These are phyloP conservation scores for Phoma sp. DNA, from an alignment of 2,329 filamentous ascomycete genomes.

Conservation along the genomic window DNA sequence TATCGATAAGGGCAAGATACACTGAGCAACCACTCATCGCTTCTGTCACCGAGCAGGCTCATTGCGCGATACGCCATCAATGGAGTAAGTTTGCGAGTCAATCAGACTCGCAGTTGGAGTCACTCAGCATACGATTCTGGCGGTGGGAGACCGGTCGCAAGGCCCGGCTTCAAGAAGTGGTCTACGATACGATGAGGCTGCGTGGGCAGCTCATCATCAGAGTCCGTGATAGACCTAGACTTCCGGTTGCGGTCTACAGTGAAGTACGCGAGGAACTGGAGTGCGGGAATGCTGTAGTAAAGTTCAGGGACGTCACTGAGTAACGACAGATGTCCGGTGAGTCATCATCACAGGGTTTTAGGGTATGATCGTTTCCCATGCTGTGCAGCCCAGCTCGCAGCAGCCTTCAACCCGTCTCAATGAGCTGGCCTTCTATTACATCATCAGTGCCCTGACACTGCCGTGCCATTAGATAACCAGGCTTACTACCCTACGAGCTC, in stretches of 20 bases:
- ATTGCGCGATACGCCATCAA: constrained; percentile 10
- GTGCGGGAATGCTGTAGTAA: too few species aligned
- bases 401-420: too few species aligned
- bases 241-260: neutral
- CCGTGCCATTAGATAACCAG: too few species aligned
- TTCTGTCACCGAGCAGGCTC: constrained; percentile 12
- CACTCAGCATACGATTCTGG: constrained; percentile 17
- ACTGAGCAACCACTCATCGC: neutral
- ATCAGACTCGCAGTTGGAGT: constrained; percentile 2
- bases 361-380: too few species aligned
- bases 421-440: too few species aligned
- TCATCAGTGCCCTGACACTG: too few species aligned
- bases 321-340: too few species aligned
- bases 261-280: neutral
- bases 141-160: constrained; percentile 11
- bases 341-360: too few species aligned
- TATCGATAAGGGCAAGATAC: neutral
- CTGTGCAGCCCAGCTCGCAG: too few species aligned
- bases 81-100: constrained; percentile 7
- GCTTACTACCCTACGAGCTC: too few species aligned
- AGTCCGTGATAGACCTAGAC: neutral
- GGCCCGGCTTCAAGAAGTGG: neutral
- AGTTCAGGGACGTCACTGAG: too few species aligned
- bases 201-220: neutral
- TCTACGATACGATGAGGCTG: constrained; percentile 1